These are phyloP conservation scores for Teunomyces gatunensis DNA, from an alignment of 805 yeast species.

Conservation along the genomic window DNA sequence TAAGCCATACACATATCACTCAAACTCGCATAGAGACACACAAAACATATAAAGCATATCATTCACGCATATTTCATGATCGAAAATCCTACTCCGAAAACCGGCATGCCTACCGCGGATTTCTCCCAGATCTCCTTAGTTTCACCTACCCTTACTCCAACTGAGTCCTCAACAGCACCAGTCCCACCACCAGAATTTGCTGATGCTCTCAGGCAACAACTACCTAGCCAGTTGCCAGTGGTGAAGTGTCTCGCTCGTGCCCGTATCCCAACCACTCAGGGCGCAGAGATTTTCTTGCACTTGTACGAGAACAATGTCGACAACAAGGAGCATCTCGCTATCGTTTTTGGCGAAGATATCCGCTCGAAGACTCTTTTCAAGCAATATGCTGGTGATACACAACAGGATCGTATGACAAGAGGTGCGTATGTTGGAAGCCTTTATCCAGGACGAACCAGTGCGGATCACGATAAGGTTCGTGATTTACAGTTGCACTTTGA, in stretches of 20 bases:
- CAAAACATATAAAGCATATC: not conserved
- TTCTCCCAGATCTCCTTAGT: conserved; percentile 12
- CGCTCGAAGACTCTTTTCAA: conserved; percentile 72
- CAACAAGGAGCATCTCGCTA: conserved; percentile 92
- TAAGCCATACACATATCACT: not conserved
- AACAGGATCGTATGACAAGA: conserved; percentile 93
- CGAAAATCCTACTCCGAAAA: not conserved
- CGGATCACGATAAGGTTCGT: conserved; percentile 52
- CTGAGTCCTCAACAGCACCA: not conserved
- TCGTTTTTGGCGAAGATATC: conserved; percentile 91
- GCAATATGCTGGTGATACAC: conserved; percentile 67
- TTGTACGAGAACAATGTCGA: conserved; percentile 83
- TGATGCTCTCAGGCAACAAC: conserved; percentile 31
- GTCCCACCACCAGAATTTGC: conserved; percentile 9
- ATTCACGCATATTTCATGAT: not conserved
- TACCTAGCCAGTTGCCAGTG: conserved; percentile 60
- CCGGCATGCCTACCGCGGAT: conserved; percentile 3
- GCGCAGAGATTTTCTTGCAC: conserved; percentile 91
- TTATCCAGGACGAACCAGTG: conserved; percentile 77
- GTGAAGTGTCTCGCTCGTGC: conserved; percentile 93
- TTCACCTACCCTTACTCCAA: conserved; percentile 12
- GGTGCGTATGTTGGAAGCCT: conserved; percentile 94
- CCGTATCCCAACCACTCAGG: conserved; percentile 92
- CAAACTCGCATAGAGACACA: not conserved
- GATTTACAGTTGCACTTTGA: conserved; percentile 30